Evolutionary conservation across 2,329 filamentous ascomycete species (phyloP), one percentile per base, ranked within the genome.

Genomic region (Ceratocystis eucalypticola): DNA sequence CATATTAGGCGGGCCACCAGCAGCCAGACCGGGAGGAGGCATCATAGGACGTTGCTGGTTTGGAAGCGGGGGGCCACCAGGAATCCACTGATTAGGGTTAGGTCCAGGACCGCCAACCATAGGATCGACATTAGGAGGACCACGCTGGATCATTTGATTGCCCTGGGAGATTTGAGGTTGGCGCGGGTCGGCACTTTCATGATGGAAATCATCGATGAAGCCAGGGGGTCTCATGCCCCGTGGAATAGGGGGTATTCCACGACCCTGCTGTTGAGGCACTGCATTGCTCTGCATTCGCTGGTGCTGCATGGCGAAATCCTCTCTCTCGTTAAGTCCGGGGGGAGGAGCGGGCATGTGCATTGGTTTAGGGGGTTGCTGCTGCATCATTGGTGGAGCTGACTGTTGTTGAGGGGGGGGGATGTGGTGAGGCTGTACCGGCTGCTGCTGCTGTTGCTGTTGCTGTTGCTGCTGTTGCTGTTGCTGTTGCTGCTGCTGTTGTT

Each of bases 101-200:
- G 82, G 20, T 80, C 81, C 37, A 57, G 67, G 61, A 37, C 66
- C 37, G 22, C 62, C 75, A 25, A 33, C n/a, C 64, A 86, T 81
- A 70, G 83, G 81, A 59, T 85, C 84, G 50, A 87, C 84, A 20
- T 80, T 81, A 0, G 79, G 81, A 4, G 80, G 82, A n/a, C 82
- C 83, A 5, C 84, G 82, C 73, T 87, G 84, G 25, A 87, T 74
- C 65, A 87, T 87, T 72, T 87, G 84, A 3, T 83, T 85, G 83
- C 83, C 69, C 83, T 82, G 3, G 83, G 83, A 82, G 67, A 78
- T 79, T 30, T 76, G 77, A 17, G 25, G 28, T 46, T 78, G 77
- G 67, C 73, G 70, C 53, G 50, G 59, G 10, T 84, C 81, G 28
- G 74, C 75, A 33, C 84, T 80, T 15, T 75, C 73, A 62, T 76